Evolutionary conservation across 768 basidiomycete genomes (phyloP).

Genomic region (Boletus subcaerulescens): DNA sequence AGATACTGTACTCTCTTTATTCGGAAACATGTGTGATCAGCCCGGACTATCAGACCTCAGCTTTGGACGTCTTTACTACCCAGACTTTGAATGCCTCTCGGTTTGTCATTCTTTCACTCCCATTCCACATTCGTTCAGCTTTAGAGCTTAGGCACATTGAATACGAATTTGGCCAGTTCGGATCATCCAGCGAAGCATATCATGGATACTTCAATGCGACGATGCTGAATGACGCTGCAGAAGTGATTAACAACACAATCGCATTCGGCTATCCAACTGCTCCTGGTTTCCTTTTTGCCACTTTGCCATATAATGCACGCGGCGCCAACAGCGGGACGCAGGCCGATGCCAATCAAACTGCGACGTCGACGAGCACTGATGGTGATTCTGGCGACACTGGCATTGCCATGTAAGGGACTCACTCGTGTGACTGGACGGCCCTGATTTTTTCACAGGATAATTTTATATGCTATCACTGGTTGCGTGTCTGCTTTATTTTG

Average conservation of each 20-base stretch:
- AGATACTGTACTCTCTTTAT: slow-evolving; percentile 77
- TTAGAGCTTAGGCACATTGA: slow-evolving; percentile 42
- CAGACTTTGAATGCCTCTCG: slow-evolving; percentile 56
- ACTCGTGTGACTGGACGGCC: not conserved
- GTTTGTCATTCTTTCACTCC: slow-evolving; percentile 33
- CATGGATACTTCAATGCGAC: slow-evolving; percentile 59
- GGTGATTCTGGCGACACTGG: slow-evolving; percentile 43
- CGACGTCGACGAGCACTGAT: slow-evolving; percentile 12
- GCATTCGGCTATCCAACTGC: slow-evolving; percentile 39
- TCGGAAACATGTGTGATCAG: slow-evolving; percentile 77
- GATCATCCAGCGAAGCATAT: slow-evolving; percentile 47
- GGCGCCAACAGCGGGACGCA: slow-evolving; percentile 16
- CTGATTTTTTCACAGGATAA: slow-evolving; percentile 49
- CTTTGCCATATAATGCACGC: slow-evolving; percentile 62
- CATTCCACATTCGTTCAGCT: not conserved
- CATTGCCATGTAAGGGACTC: slow-evolving; percentile 68
- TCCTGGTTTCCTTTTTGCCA: slow-evolving; percentile 68
- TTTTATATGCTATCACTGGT: slow-evolving; percentile 85
- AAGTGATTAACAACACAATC: slow-evolving; percentile 44
- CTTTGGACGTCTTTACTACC: slow-evolving; percentile 77
- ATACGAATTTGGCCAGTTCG: slow-evolving; percentile 60
- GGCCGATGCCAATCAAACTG: slow-evolving; percentile 20
- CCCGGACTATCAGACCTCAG: slow-evolving; percentile 61
- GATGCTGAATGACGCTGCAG: slow-evolving; percentile 53
- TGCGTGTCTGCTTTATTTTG: slow-evolving; percentile 84